These are phyloP conservation scores for Cubamyces sp. DNA, from an alignment of 768 basidiomycete genomes.

Conservation along the genomic window DNA sequence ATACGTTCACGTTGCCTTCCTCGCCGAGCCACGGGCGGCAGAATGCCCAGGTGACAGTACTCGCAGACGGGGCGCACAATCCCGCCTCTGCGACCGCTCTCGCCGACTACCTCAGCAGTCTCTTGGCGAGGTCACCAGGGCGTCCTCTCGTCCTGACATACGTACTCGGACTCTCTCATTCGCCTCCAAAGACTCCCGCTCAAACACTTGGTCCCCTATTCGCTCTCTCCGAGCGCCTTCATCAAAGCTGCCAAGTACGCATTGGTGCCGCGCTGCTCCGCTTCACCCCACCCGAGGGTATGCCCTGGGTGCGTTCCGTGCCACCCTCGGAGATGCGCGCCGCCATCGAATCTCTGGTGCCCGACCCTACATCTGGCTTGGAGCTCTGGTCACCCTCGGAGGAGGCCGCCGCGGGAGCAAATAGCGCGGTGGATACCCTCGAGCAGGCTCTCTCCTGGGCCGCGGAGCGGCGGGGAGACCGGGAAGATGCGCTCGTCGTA, in stretches of 20 bases:
- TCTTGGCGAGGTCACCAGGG: constrained; percentile 37
- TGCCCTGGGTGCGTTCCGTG: constrained; percentile 91
- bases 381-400: constrained; percentile 50
- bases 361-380: constrained; percentile 35
- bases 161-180: constrained; percentile 82
- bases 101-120: constrained; percentile 59
- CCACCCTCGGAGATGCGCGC: constrained; percentile 52
- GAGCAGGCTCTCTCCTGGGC: constrained; percentile 53
- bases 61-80: constrained; percentile 97
- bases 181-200: constrained; percentile 79
- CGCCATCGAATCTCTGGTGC: constrained; percentile 47
- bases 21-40: neutral
- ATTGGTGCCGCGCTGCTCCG: constrained; percentile 52
- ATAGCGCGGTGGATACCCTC: constrained; percentile 33
- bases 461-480: constrained; percentile 22
- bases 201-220: constrained; percentile 76
- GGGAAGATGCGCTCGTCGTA: constrained; percentile 55
- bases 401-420: constrained; percentile 30
- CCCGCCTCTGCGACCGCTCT: constrained; percentile 73
- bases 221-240: constrained; percentile 33
- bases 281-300: constrained; percentile 82
- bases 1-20: constrained; percentile 38
- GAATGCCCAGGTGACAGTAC: constrained; percentile 42
- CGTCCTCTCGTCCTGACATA: constrained; percentile 57
- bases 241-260: constrained; percentile 17